Evolutionary conservation across 2,329 filamentous ascomycete species (phyloP).

Genomic region (Colletotrichum liriopes): DNA sequence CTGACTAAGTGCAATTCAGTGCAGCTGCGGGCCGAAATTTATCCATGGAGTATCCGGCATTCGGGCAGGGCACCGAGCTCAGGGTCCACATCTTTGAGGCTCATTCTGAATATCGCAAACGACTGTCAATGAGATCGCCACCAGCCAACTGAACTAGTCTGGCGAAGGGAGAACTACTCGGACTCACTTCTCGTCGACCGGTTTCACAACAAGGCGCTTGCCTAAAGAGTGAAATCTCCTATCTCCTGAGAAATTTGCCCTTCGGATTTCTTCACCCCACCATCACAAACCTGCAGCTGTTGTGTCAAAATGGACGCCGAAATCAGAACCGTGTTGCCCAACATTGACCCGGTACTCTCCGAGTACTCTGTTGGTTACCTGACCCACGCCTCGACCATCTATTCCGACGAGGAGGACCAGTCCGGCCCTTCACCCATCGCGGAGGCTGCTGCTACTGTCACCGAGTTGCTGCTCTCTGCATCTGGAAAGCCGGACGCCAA

Average conservation of each 20-base stretch:
- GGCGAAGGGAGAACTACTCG: background rate
- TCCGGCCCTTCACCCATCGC: constrained; percentile 81
- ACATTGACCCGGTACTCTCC: constrained; percentile 89
- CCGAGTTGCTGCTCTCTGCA: constrained; percentile 93
- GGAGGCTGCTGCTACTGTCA: constrained; percentile 87
- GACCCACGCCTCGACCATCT: constrained; percentile 90
- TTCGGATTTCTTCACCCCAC: background rate
- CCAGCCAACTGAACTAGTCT: constrained; percentile 7
- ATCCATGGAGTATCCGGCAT: background rate
- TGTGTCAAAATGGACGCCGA: constrained; percentile 83
- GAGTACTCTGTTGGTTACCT: constrained; percentile 96
- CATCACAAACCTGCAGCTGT: background rate
- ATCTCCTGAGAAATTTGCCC: background rate
- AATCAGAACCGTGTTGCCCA: constrained; percentile 86
- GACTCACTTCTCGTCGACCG: background rate
- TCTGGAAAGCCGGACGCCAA: constrained; percentile 83
- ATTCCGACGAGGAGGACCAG: constrained; percentile 80
- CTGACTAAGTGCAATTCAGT: background rate
- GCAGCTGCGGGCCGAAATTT: constrained; percentile 1
- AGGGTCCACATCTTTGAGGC: constrained; percentile 19
- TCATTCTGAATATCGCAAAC: constrained; percentile 13
- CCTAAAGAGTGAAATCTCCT: too few relatives aligned
- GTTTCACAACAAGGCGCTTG: background rate
- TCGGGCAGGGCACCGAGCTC: constrained; percentile 1
- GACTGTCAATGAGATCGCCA: constrained; percentile 3